Base-by-base conservation (phyloP, 495 filamentous ascomycete genomes). In the Penicillium coprophilum region DNA sequence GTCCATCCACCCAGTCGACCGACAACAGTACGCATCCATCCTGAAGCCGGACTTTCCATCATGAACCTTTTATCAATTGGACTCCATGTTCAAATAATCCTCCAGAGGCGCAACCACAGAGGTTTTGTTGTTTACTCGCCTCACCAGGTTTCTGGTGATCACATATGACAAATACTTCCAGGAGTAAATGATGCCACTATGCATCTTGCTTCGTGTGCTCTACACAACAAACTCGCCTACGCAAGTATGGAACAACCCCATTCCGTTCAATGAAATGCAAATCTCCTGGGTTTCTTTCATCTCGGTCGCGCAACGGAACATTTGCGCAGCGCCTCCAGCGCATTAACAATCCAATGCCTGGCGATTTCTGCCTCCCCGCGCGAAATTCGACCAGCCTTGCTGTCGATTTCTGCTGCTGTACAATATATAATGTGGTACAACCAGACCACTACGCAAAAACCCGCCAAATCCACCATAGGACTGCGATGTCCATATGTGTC, bases 1-100 rank as follows among this genome's bases (percentile, higher is more conserved):
- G 60, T 6, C 47, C 58, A n/a, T 68, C 69, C 0, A 58, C 63
- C 7, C 58, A 45, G 0, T 64, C 64, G 3, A 55, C 64, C 23
- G 62, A 36, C 53, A 52, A 68, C n/a, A 60, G 20, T 24, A 12
- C 20, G 12, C 34, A 53, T 36, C 47, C 56, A 49, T 40, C 67
- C 19, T 70, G 64, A 67, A 6, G 8, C 21, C 11, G n/a, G 3
- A 17, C 34, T 19, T 1, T 34, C 12, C 30, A 24, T 10, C 8
- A 34, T 21, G 17, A 13, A 34, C 31, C 20, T 34, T 12, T n/a
- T 15, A 40, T 19, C 32, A 20, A 19, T 31, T 20, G 28, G 21
- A 51, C 6, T 6, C 2, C 17, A 10, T 13, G 34, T 12, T n/a
- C 13, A 38, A 38, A 28, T 39, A n/a, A 39, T 15, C 46, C 5